Conservation (phyloP, 768 basidiomycete genomes). For the Suillus fuscotomentosus region DNA sequence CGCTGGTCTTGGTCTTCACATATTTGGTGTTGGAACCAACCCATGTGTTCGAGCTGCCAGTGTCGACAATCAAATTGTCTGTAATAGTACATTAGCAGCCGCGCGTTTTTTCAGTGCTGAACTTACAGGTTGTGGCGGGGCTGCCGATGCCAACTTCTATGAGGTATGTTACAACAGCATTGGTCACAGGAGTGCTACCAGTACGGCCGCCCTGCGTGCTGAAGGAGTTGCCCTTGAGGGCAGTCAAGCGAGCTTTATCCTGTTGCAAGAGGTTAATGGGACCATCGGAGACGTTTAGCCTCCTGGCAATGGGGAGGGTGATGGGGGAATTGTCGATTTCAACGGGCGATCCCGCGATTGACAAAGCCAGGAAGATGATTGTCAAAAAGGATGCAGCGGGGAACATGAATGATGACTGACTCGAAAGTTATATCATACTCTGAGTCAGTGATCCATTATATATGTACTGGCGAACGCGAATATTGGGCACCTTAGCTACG, state of each 20-base stretch:
- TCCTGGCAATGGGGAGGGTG: conserved; percentile 50
- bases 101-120: background rate
- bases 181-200: conserved; percentile 37
- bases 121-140: conserved; percentile 51
- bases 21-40: conserved; percentile 54
- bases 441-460: background rate
- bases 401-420: conserved; percentile 35
- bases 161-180: conserved; percentile 31
- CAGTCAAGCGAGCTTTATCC: conserved; percentile 50
- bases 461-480: background rate
- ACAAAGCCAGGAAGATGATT: conserved; percentile 44
- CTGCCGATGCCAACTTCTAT: conserved; percentile 51
- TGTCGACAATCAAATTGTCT: conserved; percentile 61
- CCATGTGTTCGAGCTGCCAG: conserved; percentile 72
- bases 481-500: background rate
- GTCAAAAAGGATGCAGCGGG: conserved; percentile 39
- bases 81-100: conserved; percentile 1
- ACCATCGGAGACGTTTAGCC: conserved; percentile 47
- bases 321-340: conserved; percentile 38
- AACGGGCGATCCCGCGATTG: conserved; percentile 44
- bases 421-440: too few relatives aligned
- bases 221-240: background rate
- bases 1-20: conserved; percentile 48
- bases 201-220: conserved; percentile 12
- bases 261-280: conserved; percentile 45